Evolutionary conservation across 164 flowering plant species (phyloP).

Genomic region (Taxillus chinensis): DNA sequence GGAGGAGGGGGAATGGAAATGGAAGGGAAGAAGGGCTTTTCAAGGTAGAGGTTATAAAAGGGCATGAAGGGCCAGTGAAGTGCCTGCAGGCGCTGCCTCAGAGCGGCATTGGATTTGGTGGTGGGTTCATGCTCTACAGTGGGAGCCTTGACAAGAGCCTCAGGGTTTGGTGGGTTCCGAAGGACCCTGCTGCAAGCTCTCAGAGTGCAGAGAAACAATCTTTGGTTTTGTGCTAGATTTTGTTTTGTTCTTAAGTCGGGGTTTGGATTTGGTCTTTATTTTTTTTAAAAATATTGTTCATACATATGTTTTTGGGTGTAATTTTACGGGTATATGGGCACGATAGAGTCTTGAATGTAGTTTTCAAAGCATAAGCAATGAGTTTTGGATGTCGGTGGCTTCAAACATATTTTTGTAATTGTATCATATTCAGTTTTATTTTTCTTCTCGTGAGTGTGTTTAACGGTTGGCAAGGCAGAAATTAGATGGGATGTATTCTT

Average conservation of each 20-base stretch:
- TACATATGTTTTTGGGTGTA: too few species aligned
- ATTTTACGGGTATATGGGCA: too few species aligned
- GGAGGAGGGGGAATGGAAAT: slow-evolving; percentile 46
- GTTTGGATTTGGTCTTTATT: not conserved
- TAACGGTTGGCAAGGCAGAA: too few species aligned
- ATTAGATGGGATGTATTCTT: too few species aligned
- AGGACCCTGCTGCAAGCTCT: slow-evolving; percentile 8
- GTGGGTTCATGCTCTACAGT: slow-evolving; percentile 87
- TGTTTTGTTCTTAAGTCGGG: not conserved
- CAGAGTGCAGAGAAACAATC: not conserved
- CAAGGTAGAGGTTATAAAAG: slow-evolving; percentile 43
- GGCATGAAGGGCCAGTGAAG: slow-evolving; percentile 91
- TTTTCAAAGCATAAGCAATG: too few species aligned
- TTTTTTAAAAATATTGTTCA: too few species aligned
- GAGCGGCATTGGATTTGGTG: slow-evolving; percentile 34
- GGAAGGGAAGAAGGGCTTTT: slow-evolving; percentile 32
- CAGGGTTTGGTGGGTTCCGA: slow-evolving; percentile 97
- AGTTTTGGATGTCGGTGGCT: too few species aligned
- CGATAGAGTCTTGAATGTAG: too few species aligned
- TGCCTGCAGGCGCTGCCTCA: slow-evolving; percentile 67
- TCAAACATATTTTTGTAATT: too few species aligned
- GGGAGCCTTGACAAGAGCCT: slow-evolving; percentile 85
- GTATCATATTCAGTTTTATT: too few species aligned
- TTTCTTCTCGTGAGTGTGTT: too few species aligned
- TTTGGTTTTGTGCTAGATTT: not conserved